A percentile compares a stretch with the other conserved stretches of the same genome.
phyloP scores from a whole-genome alignment of 805 yeast genomes.

The Suhomyces pyralidae region DNA sequence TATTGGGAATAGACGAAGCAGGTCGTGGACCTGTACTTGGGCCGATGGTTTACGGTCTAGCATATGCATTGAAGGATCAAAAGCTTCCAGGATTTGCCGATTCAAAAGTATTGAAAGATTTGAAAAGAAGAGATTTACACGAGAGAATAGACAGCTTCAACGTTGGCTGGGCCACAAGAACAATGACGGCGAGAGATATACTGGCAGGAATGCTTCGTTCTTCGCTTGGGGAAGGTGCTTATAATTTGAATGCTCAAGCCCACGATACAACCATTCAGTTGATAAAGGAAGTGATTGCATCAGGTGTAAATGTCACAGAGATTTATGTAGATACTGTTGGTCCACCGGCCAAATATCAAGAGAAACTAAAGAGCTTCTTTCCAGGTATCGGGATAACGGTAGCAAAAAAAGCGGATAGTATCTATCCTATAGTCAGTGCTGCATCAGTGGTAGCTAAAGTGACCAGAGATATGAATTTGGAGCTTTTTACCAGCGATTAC shows the following conservation, averaged over 20 bases:
- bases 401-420: conserved; percentile 90
- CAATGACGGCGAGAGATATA: conserved; percentile 84
- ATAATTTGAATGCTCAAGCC: conserved; percentile 91
- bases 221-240: conserved; percentile 46
- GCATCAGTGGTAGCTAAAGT: conserved; percentile 97
- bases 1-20: conserved; percentile 95
- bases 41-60: conserved; percentile 94
- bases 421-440: conserved; percentile 88
- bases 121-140: conserved; percentile 61
- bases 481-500: conserved; percentile 26
- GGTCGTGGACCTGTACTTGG: conserved; percentile 98
- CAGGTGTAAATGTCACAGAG: conserved; percentile 63
- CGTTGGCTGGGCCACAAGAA: conserved; percentile 86
- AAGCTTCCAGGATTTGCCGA: conserved; percentile 80
- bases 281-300: conserved; percentile 60
- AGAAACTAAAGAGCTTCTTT: conserved; percentile 64
- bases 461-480: conserved; percentile 72
- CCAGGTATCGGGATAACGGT: conserved; percentile 75
- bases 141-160: conserved; percentile 48
- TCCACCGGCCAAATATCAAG: conserved; percentile 82
- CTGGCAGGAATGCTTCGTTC: conserved; percentile 81
- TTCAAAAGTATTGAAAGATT: conserved; percentile 81
- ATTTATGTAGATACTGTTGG: conserved; percentile 96
- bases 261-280: conserved; percentile 88
- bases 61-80: conserved; percentile 62